phyloP scores from a whole-genome alignment of 352 stramenopile genomes.

The Phytophthora rubi region DNA sequence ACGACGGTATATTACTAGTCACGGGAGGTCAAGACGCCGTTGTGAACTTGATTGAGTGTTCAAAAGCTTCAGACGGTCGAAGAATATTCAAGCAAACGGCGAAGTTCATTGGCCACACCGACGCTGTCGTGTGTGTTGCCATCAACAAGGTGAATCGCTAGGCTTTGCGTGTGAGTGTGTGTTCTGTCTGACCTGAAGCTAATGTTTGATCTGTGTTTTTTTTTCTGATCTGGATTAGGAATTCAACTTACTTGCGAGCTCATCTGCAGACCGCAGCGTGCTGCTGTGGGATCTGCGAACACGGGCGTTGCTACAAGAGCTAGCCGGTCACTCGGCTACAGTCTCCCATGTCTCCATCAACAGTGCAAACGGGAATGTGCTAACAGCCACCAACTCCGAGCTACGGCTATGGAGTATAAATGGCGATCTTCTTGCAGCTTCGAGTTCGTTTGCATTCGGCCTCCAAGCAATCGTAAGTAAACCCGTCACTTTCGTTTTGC shows the following conservation, averaged over 20 bases:
- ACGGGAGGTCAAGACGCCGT: constrained; percentile 72
- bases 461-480: constrained; percentile 62
- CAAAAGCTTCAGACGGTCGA: constrained; percentile 55
- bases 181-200: background rate
- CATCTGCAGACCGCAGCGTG: constrained; percentile 58
- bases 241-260: constrained; percentile 75
- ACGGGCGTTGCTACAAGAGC: constrained; percentile 60
- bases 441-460: constrained; percentile 46
- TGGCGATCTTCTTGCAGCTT: constrained; percentile 71
- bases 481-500: background rate
- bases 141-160: constrained; percentile 63
- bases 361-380: constrained; percentile 64
- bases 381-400: constrained; percentile 57
- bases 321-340: constrained; percentile 53
- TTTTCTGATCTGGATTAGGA: constrained; percentile 28
- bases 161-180: background rate
- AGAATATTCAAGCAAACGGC: constrained; percentile 70
- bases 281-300: constrained; percentile 81
- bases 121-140: constrained; percentile 62
- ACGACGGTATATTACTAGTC: constrained; percentile 63
- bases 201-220: background rate
- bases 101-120: constrained; percentile 75
- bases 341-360: constrained; percentile 76
- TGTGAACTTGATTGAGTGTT: constrained; percentile 77
- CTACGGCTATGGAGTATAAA: constrained; percentile 84